Evolutionary conservation across 805 yeast genomes (phyloP), one percentile per base, ranked within the genome.

Genomic region (Kodamaea laetipori): DNA sequence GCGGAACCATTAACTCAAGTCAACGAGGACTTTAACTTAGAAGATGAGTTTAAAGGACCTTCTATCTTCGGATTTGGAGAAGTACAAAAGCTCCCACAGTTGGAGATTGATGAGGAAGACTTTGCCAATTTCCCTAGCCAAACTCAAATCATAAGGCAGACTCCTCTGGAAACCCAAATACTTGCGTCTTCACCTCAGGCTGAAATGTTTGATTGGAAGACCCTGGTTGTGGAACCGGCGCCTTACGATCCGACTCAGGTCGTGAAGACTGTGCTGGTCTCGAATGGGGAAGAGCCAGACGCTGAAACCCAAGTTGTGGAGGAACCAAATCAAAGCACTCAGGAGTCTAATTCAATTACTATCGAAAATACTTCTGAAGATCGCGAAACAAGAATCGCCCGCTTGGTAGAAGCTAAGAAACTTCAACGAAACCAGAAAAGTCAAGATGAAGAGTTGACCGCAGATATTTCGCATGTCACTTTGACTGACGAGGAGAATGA

Each of bases 401-500:
- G 48, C 3, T 47, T 46, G 23, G 27, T 39, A 2, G 43, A 34
- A 11, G 44, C 31, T 4, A 37, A 36, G 24, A 35, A 26, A 9
- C 32, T 26, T 12, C 56, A 57, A 32, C 50, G 56, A 19, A 43
- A 48, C 13, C 38, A 37, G 16, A 33, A 52, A 44, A 41, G 61
- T 24, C 53, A 50, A 25, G 58, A 51, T 27, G 52, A 49, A 31
- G 51, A 47, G 41, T 53, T 67, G 18, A 63, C 63, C 38, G 61
- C 61, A 2, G 74, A 71, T 30, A 54, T 70, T 17, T 46, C 67
- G 0, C 58, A 52, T 28, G 52, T 56, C 2, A 51, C 74, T 0
- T 52, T 69, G 18, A 65, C 73, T 1, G 74, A 69, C 39, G 75
- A 69, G 45, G 75, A 71, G 43, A 51, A 64, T 15, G 75, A 68